Evolutionary conservation across 1,284 basidiomycete species (phyloP), one percentile per base, ranked within the genome.

Genomic region (Heterobasidion occidentale): DNA sequence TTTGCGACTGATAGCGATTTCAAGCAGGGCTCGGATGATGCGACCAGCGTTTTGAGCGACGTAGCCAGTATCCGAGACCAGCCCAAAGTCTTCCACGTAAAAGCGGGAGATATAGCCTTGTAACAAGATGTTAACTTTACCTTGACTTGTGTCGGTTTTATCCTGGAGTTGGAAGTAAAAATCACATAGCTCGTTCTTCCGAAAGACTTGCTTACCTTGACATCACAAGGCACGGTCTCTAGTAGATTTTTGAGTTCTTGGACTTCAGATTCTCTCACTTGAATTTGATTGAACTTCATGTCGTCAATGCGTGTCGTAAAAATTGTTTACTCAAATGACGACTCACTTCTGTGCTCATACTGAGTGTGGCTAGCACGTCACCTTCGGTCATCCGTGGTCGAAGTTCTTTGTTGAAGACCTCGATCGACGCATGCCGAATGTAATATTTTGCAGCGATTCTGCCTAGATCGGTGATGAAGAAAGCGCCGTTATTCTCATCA

Each of bases 381-480:
- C 95, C 97, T 70, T 99, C 96, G 12, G 89, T 86, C 94, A 99
- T 98, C 58, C 76, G 83, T 1, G 86, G 79, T 55, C 83, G 80
- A 71, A 99, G 93, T 60, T 83, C 73, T 61, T 84, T 73, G 72
- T 94, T 94, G 77, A 97, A 99, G 3, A 91, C 82, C 68, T 94
- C 92, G 42, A 99, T 88, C 1, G 94, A 95, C 53, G 83, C 76
- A 70, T 92, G 77, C 38, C 89, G 83, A 62, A 99, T 90, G 71
- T 99, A 99, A 72, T 98, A 99, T 68, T 91, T 94, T 2, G 96
- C 94, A 0, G 97, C 95, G 63, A 99, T 96, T 58, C 94, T 79
- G 14, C 97, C 97, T 3, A 98, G 73, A 63, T 98, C 94, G 12
- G 91, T 93, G 61, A 90, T 85, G 3, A 77, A 74, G 58, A 98